Conservation (phyloP, 768 basidiomycete species). For the Agaricus subrufescens region DNA sequence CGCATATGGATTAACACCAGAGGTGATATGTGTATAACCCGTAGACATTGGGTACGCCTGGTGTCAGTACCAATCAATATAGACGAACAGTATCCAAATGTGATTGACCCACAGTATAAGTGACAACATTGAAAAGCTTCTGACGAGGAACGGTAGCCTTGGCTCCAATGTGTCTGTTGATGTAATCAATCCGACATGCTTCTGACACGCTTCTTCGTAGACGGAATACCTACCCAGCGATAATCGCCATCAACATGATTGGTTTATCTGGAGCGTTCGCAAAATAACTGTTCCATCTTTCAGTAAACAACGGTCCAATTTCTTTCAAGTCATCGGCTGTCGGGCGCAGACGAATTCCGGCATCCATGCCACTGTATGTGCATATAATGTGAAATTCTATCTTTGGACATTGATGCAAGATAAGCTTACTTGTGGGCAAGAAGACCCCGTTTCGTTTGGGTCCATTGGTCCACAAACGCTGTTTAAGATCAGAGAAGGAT, state of each 20-base stretch:
- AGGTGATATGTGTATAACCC: constrained; percentile 46
- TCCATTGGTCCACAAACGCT: constrained; percentile 24
- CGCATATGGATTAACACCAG: constrained; percentile 34
- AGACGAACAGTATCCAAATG: not conserved
- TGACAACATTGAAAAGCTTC: constrained; percentile 18
- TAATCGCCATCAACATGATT: constrained; percentile 36
- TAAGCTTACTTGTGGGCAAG: constrained; percentile 50
- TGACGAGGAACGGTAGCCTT: constrained; percentile 13
- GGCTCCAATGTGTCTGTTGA: constrained; percentile 15
- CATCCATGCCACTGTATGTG: constrained; percentile 42
- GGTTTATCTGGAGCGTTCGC: constrained; percentile 51
- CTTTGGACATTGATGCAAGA: not conserved
- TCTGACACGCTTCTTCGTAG: not conserved
- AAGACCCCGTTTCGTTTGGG: constrained; percentile 35
- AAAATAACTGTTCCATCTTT: constrained; percentile 48
- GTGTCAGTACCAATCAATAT: not conserved
- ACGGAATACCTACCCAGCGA: constrained; percentile 32
- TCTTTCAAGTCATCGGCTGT: constrained; percentile 40
- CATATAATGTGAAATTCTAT: not conserved
- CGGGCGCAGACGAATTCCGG: constrained; percentile 55
- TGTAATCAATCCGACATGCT: not conserved
- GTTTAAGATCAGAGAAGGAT: not conserved
- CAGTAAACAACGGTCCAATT: constrained; percentile 44
- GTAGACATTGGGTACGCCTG: constrained; percentile 35
- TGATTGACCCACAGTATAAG: constrained; percentile 13